phyloP scores from a whole-genome alignment of 192 early-diverging fungal species.

The Mortierella claussenii region DNA sequence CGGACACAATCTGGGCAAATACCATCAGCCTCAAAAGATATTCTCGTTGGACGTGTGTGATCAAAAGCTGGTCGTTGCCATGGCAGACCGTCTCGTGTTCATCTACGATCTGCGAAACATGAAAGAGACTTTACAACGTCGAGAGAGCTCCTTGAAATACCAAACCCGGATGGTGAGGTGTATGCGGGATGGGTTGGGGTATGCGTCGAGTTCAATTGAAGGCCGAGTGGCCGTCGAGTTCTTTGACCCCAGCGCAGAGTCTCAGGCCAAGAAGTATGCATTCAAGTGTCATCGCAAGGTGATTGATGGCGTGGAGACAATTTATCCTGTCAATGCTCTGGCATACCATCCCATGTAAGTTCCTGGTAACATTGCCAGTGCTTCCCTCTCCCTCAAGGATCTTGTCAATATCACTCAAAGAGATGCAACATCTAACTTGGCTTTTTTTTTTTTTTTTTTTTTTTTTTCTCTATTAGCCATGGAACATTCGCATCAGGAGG shows the following conservation, averaged over 20 bases:
- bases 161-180: constrained; percentile 87
- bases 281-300: constrained; percentile 96
- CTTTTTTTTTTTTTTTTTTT: constrained; percentile 12
- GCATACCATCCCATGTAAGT: constrained; percentile 90
- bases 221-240: constrained; percentile 95
- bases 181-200: constrained; percentile 91
- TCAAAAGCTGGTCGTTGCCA: constrained; percentile 84
- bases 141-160: constrained; percentile 87
- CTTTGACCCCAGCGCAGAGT: constrained; percentile 76
- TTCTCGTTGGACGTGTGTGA: constrained; percentile 84
- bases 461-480: constrained; percentile 56
- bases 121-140: constrained; percentile 71
- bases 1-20: constrained; percentile 36
- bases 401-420: too few species aligned
- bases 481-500: constrained; percentile 98
- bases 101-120: constrained; percentile 92
- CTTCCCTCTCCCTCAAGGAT: neutral
- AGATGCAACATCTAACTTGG: too few species aligned
- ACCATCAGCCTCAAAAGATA: constrained; percentile 79
- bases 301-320: constrained; percentile 79
- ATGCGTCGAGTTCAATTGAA: constrained; percentile 92
- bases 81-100: constrained; percentile 78
- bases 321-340: constrained; percentile 94
- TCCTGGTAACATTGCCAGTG: neutral
- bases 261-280: constrained; percentile 87